These are phyloP conservation scores for Rhynchospora pubera DNA, from an alignment of 176 grass and related monocot species.

Conservation along the genomic window DNA sequence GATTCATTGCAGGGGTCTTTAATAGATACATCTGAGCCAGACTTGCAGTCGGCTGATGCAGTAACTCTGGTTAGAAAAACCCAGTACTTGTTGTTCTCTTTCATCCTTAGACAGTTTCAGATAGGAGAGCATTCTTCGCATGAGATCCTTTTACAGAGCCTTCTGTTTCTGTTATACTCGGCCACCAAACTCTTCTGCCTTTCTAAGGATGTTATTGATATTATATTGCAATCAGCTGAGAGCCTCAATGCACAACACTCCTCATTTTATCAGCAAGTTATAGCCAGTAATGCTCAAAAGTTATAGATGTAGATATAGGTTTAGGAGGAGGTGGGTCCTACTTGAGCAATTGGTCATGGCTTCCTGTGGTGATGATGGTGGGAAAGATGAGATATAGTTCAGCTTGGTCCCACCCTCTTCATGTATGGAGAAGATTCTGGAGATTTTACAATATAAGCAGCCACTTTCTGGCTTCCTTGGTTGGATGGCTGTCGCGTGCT, in stretches of 20 bases:
- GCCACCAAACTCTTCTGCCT: slow-evolving; percentile 72
- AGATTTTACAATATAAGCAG: slow-evolving; percentile 47
- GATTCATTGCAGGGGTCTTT: slow-evolving; percentile 35
- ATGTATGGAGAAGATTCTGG: slow-evolving; percentile 75
- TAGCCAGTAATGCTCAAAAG: slow-evolving; percentile 33
- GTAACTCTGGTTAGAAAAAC: slow-evolving; percentile 90
- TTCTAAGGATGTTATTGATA: slow-evolving; percentile 68
- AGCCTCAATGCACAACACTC: slow-evolving; percentile 56
- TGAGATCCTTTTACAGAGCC: slow-evolving; percentile 80
- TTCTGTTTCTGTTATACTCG: slow-evolving; percentile 83
- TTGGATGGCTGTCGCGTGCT: slow-evolving; percentile 81
- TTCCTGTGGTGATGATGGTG: slow-evolving; percentile 62
- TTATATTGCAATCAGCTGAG: slow-evolving; percentile 79
- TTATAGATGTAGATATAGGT: slow-evolving; percentile 49
- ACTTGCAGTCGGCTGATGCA: slow-evolving; percentile 52
- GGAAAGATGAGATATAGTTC: slow-evolving; percentile 54
- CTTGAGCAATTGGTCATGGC: slow-evolving; percentile 75
- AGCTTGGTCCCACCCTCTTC: slow-evolving; percentile 73
- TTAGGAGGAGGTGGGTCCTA: slow-evolving; percentile 66
- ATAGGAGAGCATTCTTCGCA: slow-evolving; percentile 47
- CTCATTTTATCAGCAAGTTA: slow-evolving; percentile 51
- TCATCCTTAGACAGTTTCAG: slow-evolving; percentile 63
- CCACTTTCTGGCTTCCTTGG: slow-evolving; percentile 75
- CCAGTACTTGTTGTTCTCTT: slow-evolving; percentile 62
- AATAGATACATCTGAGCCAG: slow-evolving; percentile 55